Base-by-base conservation (phyloP, 441 rosid genomes). In the Corymbia calophylla region DNA sequence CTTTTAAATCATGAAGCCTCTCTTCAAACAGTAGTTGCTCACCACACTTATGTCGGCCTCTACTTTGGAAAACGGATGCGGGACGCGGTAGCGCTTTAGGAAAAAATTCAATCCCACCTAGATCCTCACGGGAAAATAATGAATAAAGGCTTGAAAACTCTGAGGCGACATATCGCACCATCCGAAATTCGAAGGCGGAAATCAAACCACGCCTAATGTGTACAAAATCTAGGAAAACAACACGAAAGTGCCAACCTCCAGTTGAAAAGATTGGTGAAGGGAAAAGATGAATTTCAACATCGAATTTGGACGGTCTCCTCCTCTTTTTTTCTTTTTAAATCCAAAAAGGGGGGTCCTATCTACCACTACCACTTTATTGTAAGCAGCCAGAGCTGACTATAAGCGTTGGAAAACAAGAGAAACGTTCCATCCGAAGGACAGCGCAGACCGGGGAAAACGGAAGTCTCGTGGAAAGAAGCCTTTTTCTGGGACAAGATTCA, bases 161-260 rank as follows among this genome's bases (percentile, higher is more conserved):
- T 32, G 8, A 70, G 80, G 25, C 80, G 6, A 9, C 25, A 18
- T 2, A 32, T 32, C 47, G 80, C 3, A 68, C 27, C 47, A 39
- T 68, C 80, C 47, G 21, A 68, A 32, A 68, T 18, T 9, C 11
- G 47, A 18, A 68, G 80, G 80, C 1, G 80, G 3, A 29, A 7
- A 53, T 39, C 44, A 39, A 39, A 39, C 44, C 4, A 11, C 68
- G 6, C 48, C 23, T 12, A 6, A 73, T 73, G 29, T 1, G 8
- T 23, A 12, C n/a, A 44, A 15, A 23, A 23, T 44, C 18, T 0
- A 44, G 84, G 84, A 77, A 2, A 44, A 23, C 51, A 23, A 1
- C 18, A 7, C 0, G 3, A 7, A 23, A 39, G n/a, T 12, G 27
- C 53, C 31, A 4, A 44, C 18, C 49, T 27, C n/a, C 7, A 0